These are phyloP conservation scores for Thinopyrum elongatum DNA, from an alignment of 176 grass and related monocot genomes.

Conservation along the genomic window DNA sequence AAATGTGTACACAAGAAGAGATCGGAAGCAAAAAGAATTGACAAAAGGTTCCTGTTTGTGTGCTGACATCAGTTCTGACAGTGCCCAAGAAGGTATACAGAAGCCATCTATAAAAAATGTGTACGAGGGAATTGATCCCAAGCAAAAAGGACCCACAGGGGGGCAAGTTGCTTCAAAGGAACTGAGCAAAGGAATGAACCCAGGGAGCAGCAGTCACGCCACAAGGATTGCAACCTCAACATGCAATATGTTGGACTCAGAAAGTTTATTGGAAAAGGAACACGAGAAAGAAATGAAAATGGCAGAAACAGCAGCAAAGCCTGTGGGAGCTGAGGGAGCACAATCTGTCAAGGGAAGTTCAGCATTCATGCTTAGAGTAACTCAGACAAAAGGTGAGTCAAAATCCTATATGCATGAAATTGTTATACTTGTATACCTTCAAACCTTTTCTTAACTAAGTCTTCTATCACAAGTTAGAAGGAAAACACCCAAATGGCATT, in stretches of 20 bases:
- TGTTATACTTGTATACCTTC: not conserved
- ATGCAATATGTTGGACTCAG: not conserved
- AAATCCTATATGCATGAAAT: not conserved
- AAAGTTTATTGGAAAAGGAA: constrained; percentile 9
- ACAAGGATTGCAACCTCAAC: constrained; percentile 8
- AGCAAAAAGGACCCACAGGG: constrained; percentile 14
- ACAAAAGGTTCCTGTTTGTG: not conserved
- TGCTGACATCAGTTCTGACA: constrained; percentile 10
- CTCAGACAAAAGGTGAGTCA: constrained; percentile 24
- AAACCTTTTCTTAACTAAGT: not conserved
- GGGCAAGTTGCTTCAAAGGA: constrained; percentile 2
- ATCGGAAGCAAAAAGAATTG: constrained; percentile 15
- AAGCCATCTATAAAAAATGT: constrained; percentile 29
- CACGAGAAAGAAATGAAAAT: not conserved
- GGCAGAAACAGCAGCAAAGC: constrained; percentile 3
- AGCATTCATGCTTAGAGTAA: not conserved
- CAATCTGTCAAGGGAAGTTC: not conserved
- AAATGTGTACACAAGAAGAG: constrained; percentile 28
- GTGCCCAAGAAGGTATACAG: constrained; percentile 9
- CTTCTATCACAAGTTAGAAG: not conserved
- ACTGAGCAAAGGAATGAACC: not conserved
- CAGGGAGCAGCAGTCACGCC: constrained; percentile 5
- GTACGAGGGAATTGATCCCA: constrained; percentile 19
- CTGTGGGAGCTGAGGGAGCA: not conserved
- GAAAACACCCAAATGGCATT: not conserved